phyloP scores from a whole-genome alignment of 768 basidiomycete genomes.

The Saitozyma sp. region DNA sequence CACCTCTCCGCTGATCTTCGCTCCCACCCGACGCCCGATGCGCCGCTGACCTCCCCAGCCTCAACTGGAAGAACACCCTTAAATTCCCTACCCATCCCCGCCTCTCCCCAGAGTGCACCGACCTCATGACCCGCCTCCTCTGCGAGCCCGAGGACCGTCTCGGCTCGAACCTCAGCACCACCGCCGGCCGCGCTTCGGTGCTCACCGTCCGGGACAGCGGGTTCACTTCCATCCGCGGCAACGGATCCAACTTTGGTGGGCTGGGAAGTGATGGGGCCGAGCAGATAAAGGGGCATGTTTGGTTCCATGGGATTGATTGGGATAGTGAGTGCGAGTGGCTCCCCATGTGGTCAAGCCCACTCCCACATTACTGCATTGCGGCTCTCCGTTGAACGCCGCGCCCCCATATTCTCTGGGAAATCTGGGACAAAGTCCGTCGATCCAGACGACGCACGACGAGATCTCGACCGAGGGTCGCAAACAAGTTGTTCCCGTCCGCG shows the following conservation, averaged over 20 bases:
- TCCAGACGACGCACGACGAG: too few species aligned
- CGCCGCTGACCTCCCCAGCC: constrained; percentile 33
- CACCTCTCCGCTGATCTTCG: too few species aligned
- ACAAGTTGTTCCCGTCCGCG: neutral
- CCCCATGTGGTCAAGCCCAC: too few species aligned
- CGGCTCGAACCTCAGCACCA: constrained; percentile 21
- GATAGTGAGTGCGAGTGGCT: constrained; percentile 53
- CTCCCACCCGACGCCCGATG: too few species aligned
- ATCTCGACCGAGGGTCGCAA: neutral
- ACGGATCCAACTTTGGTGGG: constrained; percentile 3
- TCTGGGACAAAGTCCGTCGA: too few species aligned
- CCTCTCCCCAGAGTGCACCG: constrained; percentile 81
- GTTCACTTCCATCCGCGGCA: too few species aligned
- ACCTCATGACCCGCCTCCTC: constrained; percentile 81
- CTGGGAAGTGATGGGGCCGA: constrained; percentile 73
- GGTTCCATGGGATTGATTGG: constrained; percentile 92
- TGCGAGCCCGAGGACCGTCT: constrained; percentile 96
- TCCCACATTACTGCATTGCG: too few species aligned
- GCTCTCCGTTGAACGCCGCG: too few species aligned
- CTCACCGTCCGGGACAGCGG: constrained; percentile 55
- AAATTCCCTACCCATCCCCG: constrained; percentile 81
- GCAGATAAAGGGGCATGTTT: constrained; percentile 84
- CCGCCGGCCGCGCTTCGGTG: constrained; percentile 50
- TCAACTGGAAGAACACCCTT: constrained; percentile 88
- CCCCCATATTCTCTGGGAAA: too few species aligned